These are phyloP conservation scores for Sorghum bicolor DNA, from an alignment of 176 grass and related monocot genomes.

Conservation along the genomic window DNA sequence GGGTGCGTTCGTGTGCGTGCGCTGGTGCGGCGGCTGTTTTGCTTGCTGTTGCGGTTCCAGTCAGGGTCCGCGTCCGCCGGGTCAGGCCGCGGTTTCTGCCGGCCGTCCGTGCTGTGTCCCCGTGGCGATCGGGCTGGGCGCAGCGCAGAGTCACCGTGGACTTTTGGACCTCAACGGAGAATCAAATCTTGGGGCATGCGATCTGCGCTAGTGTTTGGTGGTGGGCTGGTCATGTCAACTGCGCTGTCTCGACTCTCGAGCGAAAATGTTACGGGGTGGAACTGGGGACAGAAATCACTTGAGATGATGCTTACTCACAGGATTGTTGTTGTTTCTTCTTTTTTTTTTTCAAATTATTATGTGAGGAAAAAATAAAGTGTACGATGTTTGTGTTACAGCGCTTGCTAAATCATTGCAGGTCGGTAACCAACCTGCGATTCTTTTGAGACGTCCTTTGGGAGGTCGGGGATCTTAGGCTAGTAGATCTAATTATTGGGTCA, in stretches of 20 bases:
- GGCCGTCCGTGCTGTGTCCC: neutral
- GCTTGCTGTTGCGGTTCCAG: neutral
- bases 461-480: neutral
- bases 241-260: neutral
- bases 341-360: neutral
- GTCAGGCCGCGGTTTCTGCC: neutral
- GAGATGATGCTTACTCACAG: too few species aligned
- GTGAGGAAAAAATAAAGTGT: neutral
- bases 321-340: neutral
- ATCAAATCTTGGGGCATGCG: neutral
- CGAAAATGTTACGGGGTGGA: too few species aligned
- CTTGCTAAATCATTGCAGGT: too few species aligned
- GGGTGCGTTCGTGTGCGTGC: neutral
- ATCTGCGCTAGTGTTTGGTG: neutral
- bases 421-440: too few species aligned
- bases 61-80: neutral
- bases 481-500: slow-evolving; percentile 16
- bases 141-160: neutral
- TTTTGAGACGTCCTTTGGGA: neutral
- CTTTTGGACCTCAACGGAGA: neutral
- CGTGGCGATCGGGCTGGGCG: neutral
- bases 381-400: neutral
- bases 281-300: too few species aligned
- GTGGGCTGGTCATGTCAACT: neutral
- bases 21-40: neutral